Evolutionary conservation across 179 eudicot species (phyloP).

Genomic region (Drosera spatulata): DNA sequence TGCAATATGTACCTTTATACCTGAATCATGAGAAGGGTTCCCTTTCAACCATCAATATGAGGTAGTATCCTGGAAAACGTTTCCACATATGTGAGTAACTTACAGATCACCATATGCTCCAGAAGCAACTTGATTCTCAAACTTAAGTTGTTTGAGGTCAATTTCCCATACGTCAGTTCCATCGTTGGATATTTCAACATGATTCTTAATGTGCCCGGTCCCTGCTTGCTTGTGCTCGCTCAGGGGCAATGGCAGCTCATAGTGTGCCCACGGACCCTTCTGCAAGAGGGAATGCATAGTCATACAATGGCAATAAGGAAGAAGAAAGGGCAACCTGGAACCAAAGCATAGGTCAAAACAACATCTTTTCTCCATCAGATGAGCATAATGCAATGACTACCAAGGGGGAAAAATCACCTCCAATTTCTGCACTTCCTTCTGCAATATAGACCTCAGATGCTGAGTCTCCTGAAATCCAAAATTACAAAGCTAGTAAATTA

Average conservation of each 20-base stretch:
- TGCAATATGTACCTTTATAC: slow-evolving; percentile 48
- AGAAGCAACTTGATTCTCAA: slow-evolving; percentile 45
- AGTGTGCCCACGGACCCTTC: slow-evolving; percentile 38
- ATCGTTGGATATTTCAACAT: slow-evolving; percentile 17
- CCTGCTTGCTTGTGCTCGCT: slow-evolving; percentile 33
- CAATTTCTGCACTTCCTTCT: slow-evolving; percentile 41
- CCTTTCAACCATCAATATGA: slow-evolving; percentile 1
- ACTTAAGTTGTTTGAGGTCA: slow-evolving; percentile 40
- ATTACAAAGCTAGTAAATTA: too few relatives aligned
- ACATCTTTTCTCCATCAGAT: slow-evolving; percentile 2
- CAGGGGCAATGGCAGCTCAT: slow-evolving; percentile 34
- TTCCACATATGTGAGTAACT: slow-evolving; percentile 10
- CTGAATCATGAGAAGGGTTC: slow-evolving; percentile 15
- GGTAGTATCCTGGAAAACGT: neutral
- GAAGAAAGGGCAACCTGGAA: neutral
- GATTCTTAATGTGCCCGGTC: slow-evolving; percentile 5
- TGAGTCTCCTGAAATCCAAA: slow-evolving; percentile 38
- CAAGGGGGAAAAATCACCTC: slow-evolving; percentile 31
- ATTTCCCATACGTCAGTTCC: slow-evolving; percentile 47
- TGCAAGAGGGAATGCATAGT: neutral
- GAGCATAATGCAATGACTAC: neutral
- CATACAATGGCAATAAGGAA: neutral
- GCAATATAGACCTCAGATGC: slow-evolving; percentile 42
- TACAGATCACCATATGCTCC: slow-evolving; percentile 67
- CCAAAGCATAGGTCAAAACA: slow-evolving; percentile 5